Evolutionary conservation across 1,284 basidiomycete genomes (phyloP).

Genomic region (Laetiporus sulphureus): DNA sequence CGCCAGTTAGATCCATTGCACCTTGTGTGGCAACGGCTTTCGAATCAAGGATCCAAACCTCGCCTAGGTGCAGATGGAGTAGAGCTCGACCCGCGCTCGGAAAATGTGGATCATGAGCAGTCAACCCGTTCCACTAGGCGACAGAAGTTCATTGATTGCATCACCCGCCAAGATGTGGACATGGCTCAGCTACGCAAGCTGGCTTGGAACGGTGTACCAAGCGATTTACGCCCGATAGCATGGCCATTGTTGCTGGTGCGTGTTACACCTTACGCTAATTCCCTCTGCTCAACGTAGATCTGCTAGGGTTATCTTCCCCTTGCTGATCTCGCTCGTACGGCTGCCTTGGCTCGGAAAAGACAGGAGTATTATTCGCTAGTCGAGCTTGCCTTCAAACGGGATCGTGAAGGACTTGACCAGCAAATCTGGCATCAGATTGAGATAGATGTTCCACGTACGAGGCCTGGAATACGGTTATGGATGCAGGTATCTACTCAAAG

Average conservation of each 20-base stretch:
- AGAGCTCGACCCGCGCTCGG: conserved; percentile 38
- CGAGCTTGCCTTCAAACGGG: conserved; percentile 85
- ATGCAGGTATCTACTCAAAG: conserved; percentile 83
- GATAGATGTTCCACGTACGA: conserved; percentile 91
- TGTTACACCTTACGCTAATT: conserved; percentile 11
- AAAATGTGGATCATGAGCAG: conserved; percentile 62
- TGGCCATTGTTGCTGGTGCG: conserved; percentile 93
- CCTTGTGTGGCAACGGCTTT: conserved; percentile 20
- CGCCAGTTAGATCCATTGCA: conserved; percentile 33
- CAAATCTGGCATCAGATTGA: conserved; percentile 99
- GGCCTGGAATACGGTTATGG: conserved; percentile 90
- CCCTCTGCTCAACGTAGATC: not conserved
- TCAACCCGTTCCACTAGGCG: conserved; percentile 69
- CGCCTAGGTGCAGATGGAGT: not conserved
- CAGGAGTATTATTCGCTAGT: conserved; percentile 90
- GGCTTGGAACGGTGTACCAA: conserved; percentile 94
- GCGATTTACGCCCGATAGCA: conserved; percentile 82
- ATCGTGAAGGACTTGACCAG: conserved; percentile 79
- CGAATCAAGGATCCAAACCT: conserved; percentile 13
- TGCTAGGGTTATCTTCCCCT: conserved; percentile 89
- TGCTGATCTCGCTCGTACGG: conserved; percentile 68
- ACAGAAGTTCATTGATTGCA: conserved; percentile 68
- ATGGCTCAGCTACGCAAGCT: conserved; percentile 83
- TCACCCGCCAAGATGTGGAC: conserved; percentile 65
- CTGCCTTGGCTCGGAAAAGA: conserved; percentile 83